Evolutionary conservation across 257 asterid genomes (phyloP).

Genomic region (Solanum microdontum): DNA sequence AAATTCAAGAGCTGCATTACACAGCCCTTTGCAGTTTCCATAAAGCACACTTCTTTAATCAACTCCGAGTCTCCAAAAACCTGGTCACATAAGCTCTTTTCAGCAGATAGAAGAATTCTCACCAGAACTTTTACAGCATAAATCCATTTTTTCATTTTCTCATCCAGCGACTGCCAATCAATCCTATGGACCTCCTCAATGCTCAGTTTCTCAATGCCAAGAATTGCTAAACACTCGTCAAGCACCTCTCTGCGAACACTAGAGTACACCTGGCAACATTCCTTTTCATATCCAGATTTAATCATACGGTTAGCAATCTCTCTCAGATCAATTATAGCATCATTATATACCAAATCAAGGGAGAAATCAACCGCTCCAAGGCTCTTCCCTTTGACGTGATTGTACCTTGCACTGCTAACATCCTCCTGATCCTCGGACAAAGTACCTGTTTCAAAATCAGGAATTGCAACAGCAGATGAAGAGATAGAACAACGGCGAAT

Average conservation of each 20-base stretch:
- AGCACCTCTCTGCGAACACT: constrained; percentile 79
- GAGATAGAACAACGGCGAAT: constrained; percentile 46
- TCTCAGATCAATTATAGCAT: constrained; percentile 50
- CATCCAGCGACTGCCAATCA: constrained; percentile 67
- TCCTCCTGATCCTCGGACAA: constrained; percentile 30
- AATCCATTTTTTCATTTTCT: constrained; percentile 92
- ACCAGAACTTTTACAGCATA: constrained; percentile 69
- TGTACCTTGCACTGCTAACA: constrained; percentile 55
- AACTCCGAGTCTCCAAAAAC: constrained; percentile 61
- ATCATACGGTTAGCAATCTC: constrained; percentile 90
- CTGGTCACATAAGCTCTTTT: constrained; percentile 67
- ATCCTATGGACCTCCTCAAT: constrained; percentile 97
- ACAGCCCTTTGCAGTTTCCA: constrained; percentile 81
- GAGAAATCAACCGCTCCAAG: constrained; percentile 59
- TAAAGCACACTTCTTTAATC: constrained; percentile 77
- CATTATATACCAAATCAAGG: constrained; percentile 58
- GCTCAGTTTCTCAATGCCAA: constrained; percentile 80
- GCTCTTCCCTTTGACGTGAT: constrained; percentile 46
- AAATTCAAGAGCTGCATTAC: constrained; percentile 92
- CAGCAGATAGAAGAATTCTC: constrained; percentile 55
- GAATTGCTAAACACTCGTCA: constrained; percentile 66
- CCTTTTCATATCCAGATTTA: constrained; percentile 83
- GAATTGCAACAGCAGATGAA: constrained; percentile 42
- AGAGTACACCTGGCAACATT: constrained; percentile 84
- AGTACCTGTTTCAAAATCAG: constrained; percentile 49